Base-by-base conservation (phyloP, 371 early-diverging fungal genomes). In the Apophysomyces ossiformis region DNA sequence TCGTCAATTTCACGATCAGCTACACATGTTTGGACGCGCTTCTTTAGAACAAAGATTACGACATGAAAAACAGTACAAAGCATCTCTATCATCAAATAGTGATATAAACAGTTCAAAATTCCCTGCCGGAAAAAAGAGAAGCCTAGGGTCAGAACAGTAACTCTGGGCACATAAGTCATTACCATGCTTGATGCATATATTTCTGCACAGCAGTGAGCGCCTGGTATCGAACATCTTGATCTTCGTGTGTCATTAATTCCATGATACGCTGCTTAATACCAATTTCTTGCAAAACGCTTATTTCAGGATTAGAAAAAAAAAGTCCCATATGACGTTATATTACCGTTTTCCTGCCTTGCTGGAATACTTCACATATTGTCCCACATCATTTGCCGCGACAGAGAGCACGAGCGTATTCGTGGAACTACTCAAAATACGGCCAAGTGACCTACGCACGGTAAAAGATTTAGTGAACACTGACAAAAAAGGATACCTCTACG, bases 201-300 rank as follows among this genome's bases (percentile, higher is more conserved):
- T 92, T 92, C 77, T 97, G 97, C 56, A 92, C 92, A 15, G 96
- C 94, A 47, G 91, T 69, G 47, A 97, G 84, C 35, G 96, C 95
- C 69, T 96, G 92, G 73, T 96, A 96, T 73, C 93, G 84, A 46
- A 97, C 96, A 72, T 94, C 95, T 18, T 87, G 76, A 67, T 92
- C 86, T 57, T 88, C 89, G 68, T 92, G 89, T 13, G 92, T 85
- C 96, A 99, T 97, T 60, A 97, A 83, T 72, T 92, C 94, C 98
- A 99, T 97, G 63, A 97, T 90, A 56, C 90, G 86, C 43, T 92
- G 89, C 82, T 99, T 99, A 38, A 94, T 94, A 39, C 98, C 97
- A 61, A 92, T 86, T 13, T 93, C 90, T 70, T 96, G 93, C 43
- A 98, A 75, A 63, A 92, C 71, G 65, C 93, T 94, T 50, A 32